Evolutionary conservation across 495 filamentous ascomycete species (phyloP).

Genomic region (Aspergillus saccharolyticus): DNA sequence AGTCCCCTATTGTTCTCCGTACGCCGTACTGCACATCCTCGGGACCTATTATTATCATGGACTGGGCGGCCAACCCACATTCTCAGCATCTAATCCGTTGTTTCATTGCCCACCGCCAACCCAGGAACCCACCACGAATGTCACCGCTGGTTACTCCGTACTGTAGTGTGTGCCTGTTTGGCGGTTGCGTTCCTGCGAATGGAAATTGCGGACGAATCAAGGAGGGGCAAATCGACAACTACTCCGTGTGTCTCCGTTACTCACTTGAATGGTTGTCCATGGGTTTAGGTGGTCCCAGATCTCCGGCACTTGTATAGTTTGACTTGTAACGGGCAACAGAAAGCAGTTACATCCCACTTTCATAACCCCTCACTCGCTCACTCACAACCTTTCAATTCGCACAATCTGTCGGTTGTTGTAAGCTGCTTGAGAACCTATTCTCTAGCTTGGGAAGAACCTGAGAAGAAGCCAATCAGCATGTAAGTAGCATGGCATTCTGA

Average conservation of each 20-base stretch:
- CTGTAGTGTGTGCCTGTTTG: too few relatives aligned
- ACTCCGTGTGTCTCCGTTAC: not conserved
- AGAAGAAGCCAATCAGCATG: not conserved
- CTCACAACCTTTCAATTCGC: not conserved
- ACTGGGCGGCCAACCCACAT: not conserved
- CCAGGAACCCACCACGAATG: not conserved
- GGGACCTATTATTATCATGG: not conserved
- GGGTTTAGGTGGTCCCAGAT: not conserved
- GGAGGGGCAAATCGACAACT: not conserved
- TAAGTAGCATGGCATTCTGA: not conserved
- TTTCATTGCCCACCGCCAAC: conserved; percentile 8
- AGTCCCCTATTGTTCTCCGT: not conserved
- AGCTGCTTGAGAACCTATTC: too few relatives aligned
- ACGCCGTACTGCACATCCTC: too few relatives aligned
- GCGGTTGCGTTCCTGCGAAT: not conserved
- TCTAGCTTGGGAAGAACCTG: too few relatives aligned
- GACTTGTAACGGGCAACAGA: not conserved
- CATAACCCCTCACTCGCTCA: not conserved
- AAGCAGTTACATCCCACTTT: not conserved
- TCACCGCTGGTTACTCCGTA: conserved; percentile 12
- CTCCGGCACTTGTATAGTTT: not conserved
- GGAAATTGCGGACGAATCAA: not conserved
- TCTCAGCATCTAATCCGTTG: not conserved
- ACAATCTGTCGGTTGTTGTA: not conserved
- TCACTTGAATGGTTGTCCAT: not conserved